Conservation (phyloP, 2,329 filamentous ascomycete species). For the Hypoxylon sp. region DNA sequence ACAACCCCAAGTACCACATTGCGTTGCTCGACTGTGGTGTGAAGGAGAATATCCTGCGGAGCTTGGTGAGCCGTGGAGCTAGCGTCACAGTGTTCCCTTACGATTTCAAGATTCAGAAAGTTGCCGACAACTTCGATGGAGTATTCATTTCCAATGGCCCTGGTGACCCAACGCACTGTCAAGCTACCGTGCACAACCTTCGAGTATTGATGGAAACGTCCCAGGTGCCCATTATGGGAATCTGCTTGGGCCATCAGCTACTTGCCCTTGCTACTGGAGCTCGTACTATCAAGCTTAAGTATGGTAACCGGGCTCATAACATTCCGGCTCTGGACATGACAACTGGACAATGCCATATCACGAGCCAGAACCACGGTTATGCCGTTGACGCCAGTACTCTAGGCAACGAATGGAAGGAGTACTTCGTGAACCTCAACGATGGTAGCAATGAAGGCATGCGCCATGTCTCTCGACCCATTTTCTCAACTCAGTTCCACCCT, state of each 20-base stretch:
- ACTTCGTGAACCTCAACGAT: constrained; percentile 98
- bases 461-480: constrained; percentile 95
- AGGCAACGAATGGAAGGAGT: constrained; percentile 91
- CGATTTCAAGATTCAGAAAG: constrained; percentile 98
- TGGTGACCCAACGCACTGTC: constrained; percentile 97
- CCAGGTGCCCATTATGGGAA: constrained; percentile 94
- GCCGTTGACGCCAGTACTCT: constrained; percentile 90
- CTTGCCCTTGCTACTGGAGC: constrained; percentile 91
- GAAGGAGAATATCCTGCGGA: constrained; percentile 99
- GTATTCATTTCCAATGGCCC: constrained; percentile 99
- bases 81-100: constrained; percentile 96
- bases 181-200: constrained; percentile 93
- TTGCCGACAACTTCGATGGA: constrained; percentile 96
- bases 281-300: constrained; percentile 96
- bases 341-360: constrained; percentile 98
- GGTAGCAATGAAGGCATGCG: constrained; percentile 98
- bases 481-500: constrained; percentile 98
- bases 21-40: constrained; percentile 98
- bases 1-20: constrained; percentile 87
- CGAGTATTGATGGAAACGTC: constrained; percentile 91
- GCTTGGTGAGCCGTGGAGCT: constrained; percentile 90
- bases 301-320: constrained; percentile 98
- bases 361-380: constrained; percentile 98
- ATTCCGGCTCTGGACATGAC: constrained; percentile 95
- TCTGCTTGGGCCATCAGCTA: constrained; percentile 97